Evolutionary conservation across 176 grass and related monocot species (phyloP).

Genomic region (Sorghum bicolor): Sorghum_bicolor_NCBIv3 NC_012870.2:25115001-25115500

Average conservation of each 20-base stretch:
- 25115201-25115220: not conserved
- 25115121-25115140: not conserved
- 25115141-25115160: conserved; percentile 14
- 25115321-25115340: not conserved
- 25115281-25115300: not conserved
- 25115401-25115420: too few relatives aligned
- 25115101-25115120: conserved; percentile 1
- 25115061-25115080: not conserved
- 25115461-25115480: too few relatives aligned
- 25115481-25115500: too few relatives aligned
- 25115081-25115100: conserved; percentile 26
- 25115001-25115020: not conserved
- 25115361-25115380: too few relatives aligned
- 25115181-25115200: not conserved
- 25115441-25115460: too few relatives aligned
- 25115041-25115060: conserved; percentile 6
- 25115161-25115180: conserved; percentile 23
- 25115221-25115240: not conserved
- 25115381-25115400: too few relatives aligned
- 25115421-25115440: too few relatives aligned
- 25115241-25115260: conserved; percentile 22
- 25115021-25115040: not conserved
- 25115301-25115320: not conserved
- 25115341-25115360: not conserved
- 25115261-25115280: not conserved